Conservation (phyloP, 169 alveolate genomes). For the Eimeria zaria region DNA sequence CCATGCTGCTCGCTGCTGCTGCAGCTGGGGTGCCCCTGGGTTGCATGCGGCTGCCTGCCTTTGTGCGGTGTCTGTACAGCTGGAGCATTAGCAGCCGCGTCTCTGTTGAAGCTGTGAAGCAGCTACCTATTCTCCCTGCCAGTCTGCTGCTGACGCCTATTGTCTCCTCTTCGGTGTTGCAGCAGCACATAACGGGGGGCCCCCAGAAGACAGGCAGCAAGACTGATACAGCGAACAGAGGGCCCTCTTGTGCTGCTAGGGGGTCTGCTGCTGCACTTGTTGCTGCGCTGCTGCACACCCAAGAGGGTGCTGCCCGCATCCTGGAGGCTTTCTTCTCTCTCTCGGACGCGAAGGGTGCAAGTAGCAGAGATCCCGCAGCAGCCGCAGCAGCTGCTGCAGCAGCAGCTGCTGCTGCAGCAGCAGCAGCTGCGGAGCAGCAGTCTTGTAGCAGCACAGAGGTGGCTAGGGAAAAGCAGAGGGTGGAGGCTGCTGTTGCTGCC, state of each 20-base stretch:
- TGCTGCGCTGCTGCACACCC: slow-evolving; percentile 55
- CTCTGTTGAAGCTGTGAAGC: neutral
- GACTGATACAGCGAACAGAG: neutral
- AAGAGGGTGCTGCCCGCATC: neutral
- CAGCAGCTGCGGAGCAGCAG: neutral
- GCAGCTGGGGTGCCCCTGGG: slow-evolving; percentile 54
- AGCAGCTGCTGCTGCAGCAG: neutral
- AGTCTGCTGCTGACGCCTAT: slow-evolving; percentile 52
- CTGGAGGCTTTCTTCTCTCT: slow-evolving; percentile 4
- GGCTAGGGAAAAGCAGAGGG: neutral
- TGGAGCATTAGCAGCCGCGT: slow-evolving; percentile 54
- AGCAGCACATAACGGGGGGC: neutral
- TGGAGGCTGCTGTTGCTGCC: slow-evolving; percentile 42
- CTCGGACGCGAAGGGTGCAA: neutral
- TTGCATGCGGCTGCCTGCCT: slow-evolving; percentile 65
- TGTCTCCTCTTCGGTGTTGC: slow-evolving; percentile 18
- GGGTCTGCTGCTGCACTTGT: slow-evolving; percentile 5
- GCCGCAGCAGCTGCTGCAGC: slow-evolving; percentile 25
- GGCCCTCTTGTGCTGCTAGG: neutral
- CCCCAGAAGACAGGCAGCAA: neutral
- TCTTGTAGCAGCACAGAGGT: neutral
- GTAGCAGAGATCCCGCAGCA: neutral
- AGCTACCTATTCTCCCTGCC: slow-evolving; percentile 53
- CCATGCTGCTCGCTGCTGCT: slow-evolving; percentile 49
- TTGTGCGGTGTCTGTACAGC: slow-evolving; percentile 59